These are phyloP conservation scores for Glycine latifolia DNA, from an alignment of 306 rosid species.

Conservation along the genomic window DNA sequence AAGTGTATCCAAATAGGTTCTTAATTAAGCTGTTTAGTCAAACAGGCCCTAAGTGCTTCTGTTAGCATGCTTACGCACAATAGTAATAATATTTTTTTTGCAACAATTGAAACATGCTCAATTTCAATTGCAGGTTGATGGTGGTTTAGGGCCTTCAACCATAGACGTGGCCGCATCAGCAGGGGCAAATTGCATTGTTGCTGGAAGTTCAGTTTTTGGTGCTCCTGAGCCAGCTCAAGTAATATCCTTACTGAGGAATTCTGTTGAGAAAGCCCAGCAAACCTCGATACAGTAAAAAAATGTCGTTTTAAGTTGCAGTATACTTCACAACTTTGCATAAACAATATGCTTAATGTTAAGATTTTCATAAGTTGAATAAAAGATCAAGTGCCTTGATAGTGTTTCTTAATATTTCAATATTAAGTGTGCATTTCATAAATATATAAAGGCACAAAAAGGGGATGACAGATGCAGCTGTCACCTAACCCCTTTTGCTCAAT, in stretches of 20 bases:
- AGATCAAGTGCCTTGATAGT: conserved; percentile 35
- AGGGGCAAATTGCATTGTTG: conserved; percentile 95
- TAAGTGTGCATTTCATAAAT: conserved; percentile 21
- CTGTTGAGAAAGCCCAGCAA: conserved; percentile 69
- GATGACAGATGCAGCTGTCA: conserved; percentile 2
- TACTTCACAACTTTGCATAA: background rate
- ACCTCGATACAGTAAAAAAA: conserved; percentile 37
- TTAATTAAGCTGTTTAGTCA: background rate
- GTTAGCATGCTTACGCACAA: conserved; percentile 9
- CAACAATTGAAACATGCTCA: conserved; percentile 23
- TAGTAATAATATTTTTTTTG: conserved; percentile 9
- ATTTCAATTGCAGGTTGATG: conserved; percentile 80
- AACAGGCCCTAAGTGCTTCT: background rate
- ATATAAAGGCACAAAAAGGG: conserved; percentile 2
- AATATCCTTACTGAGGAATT: conserved; percentile 73
- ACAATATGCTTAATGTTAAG: conserved; percentile 12
- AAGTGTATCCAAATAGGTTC: background rate
- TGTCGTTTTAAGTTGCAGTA: conserved; percentile 15
- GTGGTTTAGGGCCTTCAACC: conserved; percentile 97
- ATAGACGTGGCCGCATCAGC: conserved; percentile 79
- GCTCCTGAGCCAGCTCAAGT: conserved; percentile 84
- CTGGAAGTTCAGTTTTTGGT: conserved; percentile 97
- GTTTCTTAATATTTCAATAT: background rate
- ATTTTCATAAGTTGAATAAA: conserved; percentile 40
- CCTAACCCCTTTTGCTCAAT: conserved; percentile 33